Percentiles rank a stretch among this genome's conserved stretches.
These are phyloP conservation scores for Passiflora organensis DNA, from an alignment of 345 rosid species.

Conservation along the genomic window DNA sequence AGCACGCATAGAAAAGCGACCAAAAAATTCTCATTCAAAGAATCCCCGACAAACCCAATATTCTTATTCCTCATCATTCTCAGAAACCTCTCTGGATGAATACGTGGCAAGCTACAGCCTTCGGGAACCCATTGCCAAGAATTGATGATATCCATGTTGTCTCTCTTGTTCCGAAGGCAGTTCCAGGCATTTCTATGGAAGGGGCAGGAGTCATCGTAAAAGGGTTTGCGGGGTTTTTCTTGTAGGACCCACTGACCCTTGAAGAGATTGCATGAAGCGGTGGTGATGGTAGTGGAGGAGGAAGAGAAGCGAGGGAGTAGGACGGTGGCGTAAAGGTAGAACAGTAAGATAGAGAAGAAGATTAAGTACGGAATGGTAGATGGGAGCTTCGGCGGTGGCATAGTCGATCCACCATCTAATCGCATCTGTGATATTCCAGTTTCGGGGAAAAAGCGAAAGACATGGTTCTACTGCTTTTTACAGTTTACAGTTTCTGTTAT, in stretches of 20 bases:
- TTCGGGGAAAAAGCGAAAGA: too few relatives aligned
- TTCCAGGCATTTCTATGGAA: constrained; percentile 95
- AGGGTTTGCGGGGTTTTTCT: constrained; percentile 27
- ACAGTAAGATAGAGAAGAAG: constrained; percentile 46
- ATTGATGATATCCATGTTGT: constrained; percentile 61
- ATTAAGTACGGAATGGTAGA: constrained; percentile 41
- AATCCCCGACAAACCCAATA: constrained; percentile 86
- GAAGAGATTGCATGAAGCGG: constrained; percentile 62
- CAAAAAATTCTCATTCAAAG: constrained; percentile 80
- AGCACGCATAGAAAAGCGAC: constrained; percentile 75
- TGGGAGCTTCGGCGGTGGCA: constrained; percentile 51
- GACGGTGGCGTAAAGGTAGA: constrained; percentile 45
- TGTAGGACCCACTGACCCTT: constrained; percentile 60
- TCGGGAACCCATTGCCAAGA: constrained; percentile 85
- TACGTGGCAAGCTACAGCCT: constrained; percentile 47
- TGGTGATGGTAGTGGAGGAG: constrained; percentile 9
- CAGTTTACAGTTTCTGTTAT: too few relatives aligned
- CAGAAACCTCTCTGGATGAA: constrained; percentile 58
- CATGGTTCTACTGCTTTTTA: too few relatives aligned
- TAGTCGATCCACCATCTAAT: constrained; percentile 22
- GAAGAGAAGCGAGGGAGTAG: constrained; percentile 30
- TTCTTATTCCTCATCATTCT: constrained; percentile 60
- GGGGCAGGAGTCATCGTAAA: constrained; percentile 80
- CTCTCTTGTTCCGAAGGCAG: constrained; percentile 63
- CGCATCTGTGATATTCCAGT: too few relatives aligned